Percentiles rank a stretch among this genome's conserved stretches.
Evolutionary conservation across 768 basidiomycete genomes (phyloP).

Genomic region (Tulasnella sp.): DNA sequence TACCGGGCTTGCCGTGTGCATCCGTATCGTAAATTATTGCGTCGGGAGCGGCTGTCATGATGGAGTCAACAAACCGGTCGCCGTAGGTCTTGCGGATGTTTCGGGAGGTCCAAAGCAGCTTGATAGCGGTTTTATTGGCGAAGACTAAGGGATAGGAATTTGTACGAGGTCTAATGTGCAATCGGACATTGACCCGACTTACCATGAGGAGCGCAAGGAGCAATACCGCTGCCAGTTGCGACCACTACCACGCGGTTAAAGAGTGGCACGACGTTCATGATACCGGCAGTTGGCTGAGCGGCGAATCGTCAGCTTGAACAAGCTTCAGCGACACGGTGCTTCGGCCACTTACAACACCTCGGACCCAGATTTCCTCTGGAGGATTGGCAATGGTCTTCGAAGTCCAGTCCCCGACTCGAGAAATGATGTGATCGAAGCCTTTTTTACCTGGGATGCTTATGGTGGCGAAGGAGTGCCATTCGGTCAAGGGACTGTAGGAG

Average conservation of each 20-base stretch:
- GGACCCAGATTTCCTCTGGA: constrained; percentile 59
- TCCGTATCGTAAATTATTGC: constrained; percentile 36
- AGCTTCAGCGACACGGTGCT: too few relatives aligned
- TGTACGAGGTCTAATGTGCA: too few relatives aligned
- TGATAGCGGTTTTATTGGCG: constrained; percentile 19
- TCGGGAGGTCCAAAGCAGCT: constrained; percentile 63
- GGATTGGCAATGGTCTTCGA: constrained; percentile 56
- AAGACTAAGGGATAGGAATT: not conserved
- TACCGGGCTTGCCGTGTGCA: constrained; percentile 32
- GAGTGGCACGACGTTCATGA: constrained; percentile 35
- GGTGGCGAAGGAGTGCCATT: constrained; percentile 38
- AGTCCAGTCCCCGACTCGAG: constrained; percentile 65
- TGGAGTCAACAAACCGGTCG: constrained; percentile 59
- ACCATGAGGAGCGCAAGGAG: constrained; percentile 57
- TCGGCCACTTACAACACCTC: constrained; percentile 47
- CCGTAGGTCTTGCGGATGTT: constrained; percentile 65
- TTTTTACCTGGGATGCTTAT: constrained; percentile 45
- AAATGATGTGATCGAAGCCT: constrained; percentile 63
- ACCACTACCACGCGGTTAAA: constrained; percentile 34
- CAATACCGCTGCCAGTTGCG: constrained; percentile 59
- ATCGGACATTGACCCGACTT: not conserved
- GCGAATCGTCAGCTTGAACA: too few relatives aligned
- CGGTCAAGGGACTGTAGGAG: constrained; percentile 33
- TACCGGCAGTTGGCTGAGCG: constrained; percentile 26
- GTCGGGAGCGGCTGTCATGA: constrained; percentile 48